Base-by-base conservation (phyloP, 2,329 filamentous ascomycete genomes). In the Apiospora pterosperma region DNA sequence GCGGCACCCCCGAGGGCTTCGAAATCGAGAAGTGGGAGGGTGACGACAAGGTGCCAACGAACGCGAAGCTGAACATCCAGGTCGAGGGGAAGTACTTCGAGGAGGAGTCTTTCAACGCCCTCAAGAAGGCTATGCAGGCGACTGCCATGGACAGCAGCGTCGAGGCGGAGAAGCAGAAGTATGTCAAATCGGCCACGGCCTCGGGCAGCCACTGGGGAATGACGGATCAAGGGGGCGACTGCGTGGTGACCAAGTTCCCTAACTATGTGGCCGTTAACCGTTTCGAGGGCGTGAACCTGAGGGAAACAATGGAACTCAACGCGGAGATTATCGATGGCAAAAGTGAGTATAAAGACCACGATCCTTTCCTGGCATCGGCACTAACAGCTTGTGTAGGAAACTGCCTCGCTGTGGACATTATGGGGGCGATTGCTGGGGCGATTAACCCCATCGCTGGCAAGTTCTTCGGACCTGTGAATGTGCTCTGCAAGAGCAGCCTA, bases 241-340 rank as follows among this genome's bases (percentile, higher is more conserved):
- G 59, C 36, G 25, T 36, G 19, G 59, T 36, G 59, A 61, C 36
- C 31, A 19, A 61, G 39, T 61, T 61, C 23, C 59, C 59, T 25
- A 61, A 61, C 36, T 61, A 61, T 23, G 59, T 61, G 31, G 59
- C 59, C 39, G 39, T 61, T 36, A 61, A 61, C 59, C 59, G 59
- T 14, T 61, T 61, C 59, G 59, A 61, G 19, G 23, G 23, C 59
- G 59, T 28, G 12, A 61, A 61, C 39, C 59, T 61, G 16, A 61
- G 25, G 34, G 59, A 61, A 16, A 36, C 59, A 36, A 61, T 61
- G 59, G 59, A 61, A 6, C 39, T 61, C 34, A 28, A 36, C 6
- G 59, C 59, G 36, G 59, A 61, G 36, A 28, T 61, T 23, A 36
- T 61, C 23, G 59, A 61, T 28, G 59, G 59, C 39, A 36, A 61